phyloP scores from a whole-genome alignment of 768 basidiomycete genomes.

The Boletus fagicola region DNA sequence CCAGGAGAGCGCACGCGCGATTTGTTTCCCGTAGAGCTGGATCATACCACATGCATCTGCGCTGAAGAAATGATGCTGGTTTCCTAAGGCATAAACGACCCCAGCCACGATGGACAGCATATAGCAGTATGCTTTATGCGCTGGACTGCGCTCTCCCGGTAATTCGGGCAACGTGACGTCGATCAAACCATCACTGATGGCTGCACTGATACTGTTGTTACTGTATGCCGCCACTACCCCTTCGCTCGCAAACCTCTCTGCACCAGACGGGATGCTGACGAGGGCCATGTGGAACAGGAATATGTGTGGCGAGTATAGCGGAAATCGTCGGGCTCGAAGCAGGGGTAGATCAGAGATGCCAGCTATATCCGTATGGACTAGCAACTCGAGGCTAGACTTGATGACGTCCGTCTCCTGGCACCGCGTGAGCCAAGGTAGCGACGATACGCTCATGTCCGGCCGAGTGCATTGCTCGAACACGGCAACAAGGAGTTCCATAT shows the following conservation, averaged over 20 bases:
- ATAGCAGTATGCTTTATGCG: constrained; percentile 77
- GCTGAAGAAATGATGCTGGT: constrained; percentile 75
- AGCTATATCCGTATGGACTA: constrained; percentile 63
- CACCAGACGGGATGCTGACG: constrained; percentile 70
- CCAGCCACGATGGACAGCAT: constrained; percentile 81
- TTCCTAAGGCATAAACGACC: constrained; percentile 60
- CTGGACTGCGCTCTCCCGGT: constrained; percentile 73
- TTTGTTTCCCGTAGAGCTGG: constrained; percentile 80
- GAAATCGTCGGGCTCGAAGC: constrained; percentile 59
- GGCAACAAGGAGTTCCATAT: constrained; percentile 77
- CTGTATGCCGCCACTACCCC: constrained; percentile 80
- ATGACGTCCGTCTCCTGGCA: constrained; percentile 83
- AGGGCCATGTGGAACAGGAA: constrained; percentile 86
- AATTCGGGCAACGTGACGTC: constrained; percentile 65
- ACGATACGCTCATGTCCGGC: constrained; percentile 63
- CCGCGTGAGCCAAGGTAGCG: constrained; percentile 72
- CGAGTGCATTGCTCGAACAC: constrained; percentile 82
- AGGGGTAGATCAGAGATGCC: constrained; percentile 67
- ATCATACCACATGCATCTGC: constrained; percentile 84
- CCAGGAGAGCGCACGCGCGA: constrained; percentile 76
- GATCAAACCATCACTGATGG: constrained; percentile 74
- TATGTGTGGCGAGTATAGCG: constrained; percentile 74
- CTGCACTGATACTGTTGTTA: constrained; percentile 73
- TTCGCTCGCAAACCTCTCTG: constrained; percentile 82
- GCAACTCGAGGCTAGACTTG: constrained; percentile 68